Conservation (phyloP, 2,329 filamentous ascomycete species). For the Stagonosporopsis tanaceti region DNA sequence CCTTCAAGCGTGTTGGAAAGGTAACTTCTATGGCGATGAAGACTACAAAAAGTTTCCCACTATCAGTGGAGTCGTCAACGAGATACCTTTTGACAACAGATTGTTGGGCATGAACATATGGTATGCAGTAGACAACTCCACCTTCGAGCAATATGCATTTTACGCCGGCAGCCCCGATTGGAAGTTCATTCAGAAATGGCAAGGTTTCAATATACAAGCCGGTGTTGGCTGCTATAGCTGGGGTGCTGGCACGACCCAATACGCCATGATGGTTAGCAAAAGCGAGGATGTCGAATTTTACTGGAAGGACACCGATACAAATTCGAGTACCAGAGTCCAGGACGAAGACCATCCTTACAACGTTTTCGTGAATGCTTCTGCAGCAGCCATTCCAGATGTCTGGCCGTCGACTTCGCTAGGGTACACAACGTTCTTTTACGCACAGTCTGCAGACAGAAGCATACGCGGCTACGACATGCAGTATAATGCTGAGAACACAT, state of each 20-base stretch:
- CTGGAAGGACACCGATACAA: constrained; percentile 55
- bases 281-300: constrained; percentile 52
- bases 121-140: constrained; percentile 52
- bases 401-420: constrained; percentile 52
- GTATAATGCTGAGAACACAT: constrained; percentile 51
- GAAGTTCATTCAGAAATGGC: constrained; percentile 49
- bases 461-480: constrained; percentile 53
- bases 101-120: constrained; percentile 55
- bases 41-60: constrained; percentile 52
- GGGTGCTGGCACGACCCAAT: constrained; percentile 51
- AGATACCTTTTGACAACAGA: constrained; percentile 35
- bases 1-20: constrained; percentile 80
- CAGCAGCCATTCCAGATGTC: constrained; percentile 45
- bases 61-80: constrained; percentile 34
- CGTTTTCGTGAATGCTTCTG: constrained; percentile 44
- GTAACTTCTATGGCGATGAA: constrained; percentile 62
- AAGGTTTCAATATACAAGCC: constrained; percentile 53
- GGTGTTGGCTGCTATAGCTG: constrained; percentile 56
- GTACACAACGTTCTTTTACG: constrained; percentile 55
- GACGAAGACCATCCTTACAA: constrained; percentile 52
- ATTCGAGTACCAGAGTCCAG: constrained; percentile 28
- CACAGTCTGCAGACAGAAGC: constrained; percentile 47
- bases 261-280: constrained; percentile 55
- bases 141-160: constrained; percentile 54
- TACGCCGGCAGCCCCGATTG: constrained; percentile 49